Evolutionary conservation across 2,329 filamentous ascomycete genomes (phyloP), one percentile per base, ranked within the genome.

Genomic region (Knufia petricola): DNA sequence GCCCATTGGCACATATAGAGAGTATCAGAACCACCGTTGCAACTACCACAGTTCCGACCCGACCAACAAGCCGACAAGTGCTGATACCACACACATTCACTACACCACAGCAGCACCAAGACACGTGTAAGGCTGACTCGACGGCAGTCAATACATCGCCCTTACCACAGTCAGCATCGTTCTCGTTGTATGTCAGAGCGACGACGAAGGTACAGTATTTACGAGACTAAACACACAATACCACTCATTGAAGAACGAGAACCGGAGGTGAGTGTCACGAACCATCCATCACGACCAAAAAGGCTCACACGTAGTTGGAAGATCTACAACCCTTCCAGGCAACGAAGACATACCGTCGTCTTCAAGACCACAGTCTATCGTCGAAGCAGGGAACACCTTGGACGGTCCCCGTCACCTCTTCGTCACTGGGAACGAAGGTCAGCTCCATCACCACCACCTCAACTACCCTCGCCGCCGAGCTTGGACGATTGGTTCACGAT

Each of bases 1-100:
- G 15, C 30, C 30, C 19, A 47, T 47, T 47, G 44, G 44, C 32
- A 47, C 44, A 47, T 47, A 47, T 47, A 47, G 23, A 13, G 23
- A 26, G 30, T 31, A 37, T 26, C 30, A 38, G 20, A 21, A 21
- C 43, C 43, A 46, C 32, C 13, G 6, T 23, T 37, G 4, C n/a
- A 38, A n/a, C 28, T 28, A 36, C 15, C 32, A 13, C 9, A 36
- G 6, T n/a, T 17, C 15, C 32, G 13, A 36, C 19, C 17, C 20
- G 4, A 28, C 3, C 13, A 12, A 19, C 20, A 26, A 9, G 37
- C 42, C 19, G 28, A 32, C 42, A 12, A 46, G 37, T 4, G 13
- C 7, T 28, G 20, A 41, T 7, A 24, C 10, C 20, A 26, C 13
- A 17, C 21, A 15, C 32, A 12, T 17, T 19, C n/a, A 44, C 21